Evolutionary conservation across 164 flowering plant species (phyloP).

Genomic region (Aristolochia fimbriata): DNA sequence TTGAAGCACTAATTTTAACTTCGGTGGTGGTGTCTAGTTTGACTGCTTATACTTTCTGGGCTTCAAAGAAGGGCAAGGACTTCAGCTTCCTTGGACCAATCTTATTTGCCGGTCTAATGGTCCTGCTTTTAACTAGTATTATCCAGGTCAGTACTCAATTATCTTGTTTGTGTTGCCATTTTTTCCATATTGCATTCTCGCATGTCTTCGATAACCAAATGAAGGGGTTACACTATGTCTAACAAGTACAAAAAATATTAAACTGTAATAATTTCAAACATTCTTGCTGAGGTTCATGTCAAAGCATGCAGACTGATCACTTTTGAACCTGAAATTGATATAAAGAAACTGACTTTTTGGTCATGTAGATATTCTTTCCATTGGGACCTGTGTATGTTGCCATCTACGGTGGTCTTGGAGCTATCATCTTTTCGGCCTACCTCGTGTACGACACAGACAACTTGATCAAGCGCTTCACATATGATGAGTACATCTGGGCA

Average conservation of each 20-base stretch:
- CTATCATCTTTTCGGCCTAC: slow-evolving; percentile 79
- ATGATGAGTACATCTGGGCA: slow-evolving; percentile 94
- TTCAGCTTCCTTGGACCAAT: slow-evolving; percentile 92
- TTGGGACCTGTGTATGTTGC: slow-evolving; percentile 68
- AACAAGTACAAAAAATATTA: too few relatives aligned
- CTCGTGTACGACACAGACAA: slow-evolving; percentile 87
- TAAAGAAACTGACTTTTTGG: background rate
- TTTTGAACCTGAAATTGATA: background rate
- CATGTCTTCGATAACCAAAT: too few relatives aligned
- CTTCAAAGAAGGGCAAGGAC: slow-evolving; percentile 94
- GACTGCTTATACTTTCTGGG: slow-evolving; percentile 98
- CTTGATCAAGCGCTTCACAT: slow-evolving; percentile 84
- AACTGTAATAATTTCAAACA: too few relatives aligned
- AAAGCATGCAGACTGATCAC: too few relatives aligned
- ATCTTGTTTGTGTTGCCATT: background rate
- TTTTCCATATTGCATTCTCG: background rate
- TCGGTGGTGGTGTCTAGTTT: slow-evolving; percentile 74
- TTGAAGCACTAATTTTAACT: slow-evolving; percentile 81
- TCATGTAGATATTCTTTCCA: slow-evolving; percentile 80
- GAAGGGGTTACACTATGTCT: too few relatives aligned
- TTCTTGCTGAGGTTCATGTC: too few relatives aligned
- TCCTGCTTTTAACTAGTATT: slow-evolving; percentile 60
- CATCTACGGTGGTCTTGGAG: slow-evolving; percentile 66
- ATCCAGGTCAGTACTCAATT: slow-evolving; percentile 47
- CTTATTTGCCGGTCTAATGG: slow-evolving; percentile 65